A percentile compares a stretch with the other conserved stretches of the same genome.
These are phyloP conservation scores for Saccharomyces eubayanus DNA, from an alignment of 805 yeast genomes.

Conservation along the genomic window DNA sequence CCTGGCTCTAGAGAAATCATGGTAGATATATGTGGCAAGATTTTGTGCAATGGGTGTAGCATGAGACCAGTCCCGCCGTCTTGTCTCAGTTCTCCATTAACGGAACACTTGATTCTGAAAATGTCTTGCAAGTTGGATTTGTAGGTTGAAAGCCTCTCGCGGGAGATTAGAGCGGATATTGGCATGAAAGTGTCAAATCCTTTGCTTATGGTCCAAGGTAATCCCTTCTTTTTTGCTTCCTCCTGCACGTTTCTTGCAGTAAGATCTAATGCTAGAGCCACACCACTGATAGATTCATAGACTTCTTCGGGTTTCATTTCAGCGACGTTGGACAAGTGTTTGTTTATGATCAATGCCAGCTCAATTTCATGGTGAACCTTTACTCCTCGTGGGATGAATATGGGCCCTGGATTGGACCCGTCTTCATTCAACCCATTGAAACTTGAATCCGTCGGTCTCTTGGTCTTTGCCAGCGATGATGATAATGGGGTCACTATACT, in stretches of 20 bases:
- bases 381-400: conserved; percentile 74
- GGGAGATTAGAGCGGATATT: conserved; percentile 64
- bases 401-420: conserved; percentile 52
- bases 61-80: conserved; percentile 69
- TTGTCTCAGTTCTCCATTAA: conserved; percentile 68
- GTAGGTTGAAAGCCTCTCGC: conserved; percentile 46
- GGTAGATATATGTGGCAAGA: conserved; percentile 72
- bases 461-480: background rate
- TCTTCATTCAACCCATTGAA: conserved; percentile 21
- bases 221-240: conserved; percentile 85
- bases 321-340: conserved; percentile 48
- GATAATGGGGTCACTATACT: conserved; percentile 54
- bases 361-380: conserved; percentile 90
- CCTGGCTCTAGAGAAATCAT: conserved; percentile 88
- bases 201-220: conserved; percentile 95
- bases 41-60: conserved; percentile 80
- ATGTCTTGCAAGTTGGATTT: conserved; percentile 33
- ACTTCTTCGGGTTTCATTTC: conserved; percentile 50
- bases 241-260: conserved; percentile 95
- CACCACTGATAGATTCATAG: conserved; percentile 71
- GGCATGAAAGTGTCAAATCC: conserved; percentile 97
- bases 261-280: conserved; percentile 83
- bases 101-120: conserved; percentile 29
- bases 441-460: conserved; percentile 10
- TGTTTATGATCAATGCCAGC: conserved; percentile 67